Base-by-base conservation (phyloP, 2,329 filamentous ascomycete species). In the Ceratocystis harringtonii region DNA sequence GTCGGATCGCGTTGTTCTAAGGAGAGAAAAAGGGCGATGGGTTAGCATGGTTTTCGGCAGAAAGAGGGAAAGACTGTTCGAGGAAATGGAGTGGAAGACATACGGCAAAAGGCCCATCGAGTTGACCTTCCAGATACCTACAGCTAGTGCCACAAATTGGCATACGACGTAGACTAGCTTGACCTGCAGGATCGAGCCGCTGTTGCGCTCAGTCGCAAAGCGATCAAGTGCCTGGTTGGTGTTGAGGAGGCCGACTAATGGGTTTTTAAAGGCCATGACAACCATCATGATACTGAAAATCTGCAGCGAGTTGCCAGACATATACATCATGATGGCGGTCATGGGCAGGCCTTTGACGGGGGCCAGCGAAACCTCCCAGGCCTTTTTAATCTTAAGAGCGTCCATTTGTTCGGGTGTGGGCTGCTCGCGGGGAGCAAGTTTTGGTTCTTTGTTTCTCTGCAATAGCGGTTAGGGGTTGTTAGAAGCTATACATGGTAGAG, bases 221-320 rank as follows among this genome's bases (percentile, higher is more conserved):
- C 88, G 87, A 73, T 90, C 84, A 75, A 99, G 97, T n/a, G 89
- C 89, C 72, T 86, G 83, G 73, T 94, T 91, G 61, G 92, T 92
- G 70, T 80, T 84, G 68, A 95, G 77, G 58, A 97, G 78, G 43
- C 92, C 94, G 75, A 90, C 84, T 68, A 99, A 82, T 8, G 94
- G 94, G 70, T 89, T 95, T 80, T 97, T 97, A 82, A 99, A 99
- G 58, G 95, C 86, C 88, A 96, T 97, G 72, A 92, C 92, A 19
- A 97, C 92, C 92, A 97, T 99, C 90, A 97, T 97, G 77, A 99
- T 97, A 76, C 89, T 95, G 80, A 99, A 99, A 70, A 99, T 97
- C 75, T 99, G 94, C 60, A 99, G 84, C 68, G 90, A 91, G 78
- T 97, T 99, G 72, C 94, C 94, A 41, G 92, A 95, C 94, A 99